A percentile compares a stretch with the other conserved stretches of the same genome.
phyloP scores from a whole-genome alignment of 78 protist species.

The Dictyostelium intermedium region DNA sequence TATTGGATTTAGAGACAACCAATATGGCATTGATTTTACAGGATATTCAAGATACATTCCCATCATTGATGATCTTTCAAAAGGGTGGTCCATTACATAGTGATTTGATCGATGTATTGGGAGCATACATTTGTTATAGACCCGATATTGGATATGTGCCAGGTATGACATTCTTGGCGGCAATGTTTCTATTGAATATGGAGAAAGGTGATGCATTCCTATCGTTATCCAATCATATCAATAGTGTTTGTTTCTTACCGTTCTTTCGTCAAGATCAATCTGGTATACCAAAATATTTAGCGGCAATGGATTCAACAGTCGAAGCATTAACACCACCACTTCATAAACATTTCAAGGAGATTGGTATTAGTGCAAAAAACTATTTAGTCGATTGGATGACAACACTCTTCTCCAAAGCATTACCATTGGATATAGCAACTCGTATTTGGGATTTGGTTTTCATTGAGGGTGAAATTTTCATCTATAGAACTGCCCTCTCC shows the following conservation, averaged over 20 bases:
- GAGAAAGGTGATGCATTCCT: slow-evolving; percentile 86
- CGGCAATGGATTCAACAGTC: slow-evolving; percentile 78
- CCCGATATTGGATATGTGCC: slow-evolving; percentile 96
- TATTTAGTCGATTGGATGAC: slow-evolving; percentile 91
- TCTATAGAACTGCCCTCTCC: slow-evolving; percentile 73
- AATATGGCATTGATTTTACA: slow-evolving; percentile 58
- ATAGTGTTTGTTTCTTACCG: slow-evolving; percentile 65
- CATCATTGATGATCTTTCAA: slow-evolving; percentile 60
- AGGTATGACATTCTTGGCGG: slow-evolving; percentile 95
- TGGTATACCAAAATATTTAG: slow-evolving; percentile 69
- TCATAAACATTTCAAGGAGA: slow-evolving; percentile 63
- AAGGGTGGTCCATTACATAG: slow-evolving; percentile 75
- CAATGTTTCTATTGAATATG: slow-evolving; percentile 92
- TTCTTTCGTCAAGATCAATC: slow-evolving; percentile 86
- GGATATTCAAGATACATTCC: slow-evolving; percentile 76
- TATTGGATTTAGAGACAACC: slow-evolving; percentile 54
- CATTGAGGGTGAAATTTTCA: slow-evolving; percentile 85
- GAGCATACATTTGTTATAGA: slow-evolving; percentile 87
- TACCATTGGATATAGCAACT: slow-evolving; percentile 89
- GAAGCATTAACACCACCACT: slow-evolving; percentile 72
- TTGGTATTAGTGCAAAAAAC: slow-evolving; percentile 75
- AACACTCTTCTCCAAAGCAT: slow-evolving; percentile 88
- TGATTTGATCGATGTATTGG: slow-evolving; percentile 79
- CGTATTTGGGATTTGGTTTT: slow-evolving; percentile 92
- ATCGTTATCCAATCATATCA: slow-evolving; percentile 88